These are phyloP conservation scores for Isabelozyma rhagii DNA, from an alignment of 805 yeast species.

Conservation along the genomic window DNA sequence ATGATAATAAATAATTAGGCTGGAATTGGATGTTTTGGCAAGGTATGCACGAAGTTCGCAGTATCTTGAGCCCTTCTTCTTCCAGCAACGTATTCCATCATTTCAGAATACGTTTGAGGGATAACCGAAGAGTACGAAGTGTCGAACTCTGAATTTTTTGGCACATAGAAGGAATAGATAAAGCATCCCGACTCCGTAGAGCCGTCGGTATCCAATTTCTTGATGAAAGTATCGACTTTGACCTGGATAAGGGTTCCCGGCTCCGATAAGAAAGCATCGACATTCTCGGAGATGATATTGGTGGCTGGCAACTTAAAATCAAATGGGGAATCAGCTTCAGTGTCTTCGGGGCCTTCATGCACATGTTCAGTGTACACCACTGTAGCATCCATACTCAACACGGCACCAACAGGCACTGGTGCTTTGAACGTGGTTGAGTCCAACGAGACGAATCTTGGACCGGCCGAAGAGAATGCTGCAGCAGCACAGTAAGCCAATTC, in stretches of 20 bases:
- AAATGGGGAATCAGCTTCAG: constrained; percentile 32
- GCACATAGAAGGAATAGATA: constrained; percentile 85
- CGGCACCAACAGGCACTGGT: constrained; percentile 95
- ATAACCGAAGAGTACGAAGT: constrained; percentile 75
- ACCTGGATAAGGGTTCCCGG: constrained; percentile 92
- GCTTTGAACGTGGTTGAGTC: constrained; percentile 90
- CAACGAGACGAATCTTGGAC: constrained; percentile 84
- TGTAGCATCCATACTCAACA: constrained; percentile 74
- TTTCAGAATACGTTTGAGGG: constrained; percentile 85
- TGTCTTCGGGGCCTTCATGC: constrained; percentile 31
- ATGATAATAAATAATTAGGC: background rate
- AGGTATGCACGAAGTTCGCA: constrained; percentile 54
- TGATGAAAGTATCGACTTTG: constrained; percentile 78
- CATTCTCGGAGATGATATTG: constrained; percentile 48
- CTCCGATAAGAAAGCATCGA: constrained; percentile 58
- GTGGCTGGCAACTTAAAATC: constrained; percentile 57
- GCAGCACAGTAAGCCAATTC: constrained; percentile 93
- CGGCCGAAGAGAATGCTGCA: constrained; percentile 80
- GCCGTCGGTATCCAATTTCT: constrained; percentile 58
- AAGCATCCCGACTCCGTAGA: constrained; percentile 80
- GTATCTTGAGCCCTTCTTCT: constrained; percentile 87
- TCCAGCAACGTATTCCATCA: constrained; percentile 89
- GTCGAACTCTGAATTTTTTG: constrained; percentile 44
- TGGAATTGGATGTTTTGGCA: constrained; percentile 15
- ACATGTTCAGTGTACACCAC: constrained; percentile 86